A percentile compares a stretch with the other conserved stretches of the same genome.
Evolutionary conservation across 108 stramenopile species (phyloP).

Genomic region (Conticribra weissflogii): DNA sequence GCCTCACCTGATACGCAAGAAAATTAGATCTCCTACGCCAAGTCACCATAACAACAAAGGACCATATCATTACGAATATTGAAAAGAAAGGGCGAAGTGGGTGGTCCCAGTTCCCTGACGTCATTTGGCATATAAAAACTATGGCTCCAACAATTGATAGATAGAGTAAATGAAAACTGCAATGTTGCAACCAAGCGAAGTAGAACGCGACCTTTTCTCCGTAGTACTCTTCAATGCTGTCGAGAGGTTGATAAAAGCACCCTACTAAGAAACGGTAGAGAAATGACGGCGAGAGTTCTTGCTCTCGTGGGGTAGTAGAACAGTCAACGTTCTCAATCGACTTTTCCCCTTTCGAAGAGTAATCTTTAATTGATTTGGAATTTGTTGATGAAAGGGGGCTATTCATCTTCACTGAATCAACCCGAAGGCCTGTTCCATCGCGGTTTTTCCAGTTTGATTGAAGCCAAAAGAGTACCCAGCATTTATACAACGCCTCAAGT

Average conservation of each 20-base stretch:
- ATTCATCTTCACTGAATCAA: constrained; percentile 19
- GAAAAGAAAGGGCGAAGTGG: constrained; percentile 60
- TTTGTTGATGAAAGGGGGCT: constrained; percentile 2
- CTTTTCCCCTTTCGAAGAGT: constrained; percentile 17
- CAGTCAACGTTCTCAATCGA: background rate
- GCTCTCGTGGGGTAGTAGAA: constrained; percentile 4
- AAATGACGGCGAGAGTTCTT: constrained; percentile 49
- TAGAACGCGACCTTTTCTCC: constrained; percentile 98
- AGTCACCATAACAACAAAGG: constrained; percentile 88
- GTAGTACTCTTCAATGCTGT: constrained; percentile 94
- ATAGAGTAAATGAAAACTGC: constrained; percentile 79
- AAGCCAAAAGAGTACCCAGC: constrained; percentile 84
- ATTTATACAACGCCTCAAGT: constrained; percentile 68
- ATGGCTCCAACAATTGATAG: constrained; percentile 75
- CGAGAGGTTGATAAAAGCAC: constrained; percentile 88
- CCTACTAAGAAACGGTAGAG: constrained; percentile 79
- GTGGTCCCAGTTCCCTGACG: constrained; percentile 73
- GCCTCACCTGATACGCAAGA: constrained; percentile 56
- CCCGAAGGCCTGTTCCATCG: constrained; percentile 42
- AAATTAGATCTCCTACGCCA: constrained; percentile 88
- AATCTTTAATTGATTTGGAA: background rate
- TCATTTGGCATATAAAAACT: constrained; percentile 69
- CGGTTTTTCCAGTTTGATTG: constrained; percentile 61
- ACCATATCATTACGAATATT: constrained; percentile 92
- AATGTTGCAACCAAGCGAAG: constrained; percentile 97